Evolutionary conservation across 768 basidiomycete species (phyloP).

Genomic region (Pulveroboletus ravenelii): DNA sequence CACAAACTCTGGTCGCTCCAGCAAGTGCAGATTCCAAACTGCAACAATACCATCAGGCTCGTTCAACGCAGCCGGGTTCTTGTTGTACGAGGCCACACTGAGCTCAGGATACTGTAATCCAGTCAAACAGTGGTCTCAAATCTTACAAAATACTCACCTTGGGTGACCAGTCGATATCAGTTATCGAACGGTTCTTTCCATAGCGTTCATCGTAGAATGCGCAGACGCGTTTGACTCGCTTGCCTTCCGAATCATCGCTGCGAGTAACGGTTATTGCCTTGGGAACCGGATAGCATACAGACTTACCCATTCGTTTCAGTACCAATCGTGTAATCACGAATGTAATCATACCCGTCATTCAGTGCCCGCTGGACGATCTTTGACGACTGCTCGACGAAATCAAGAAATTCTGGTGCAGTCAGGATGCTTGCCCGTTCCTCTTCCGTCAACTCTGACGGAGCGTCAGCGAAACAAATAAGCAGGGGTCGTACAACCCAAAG

Average conservation of each 20-base stretch:
- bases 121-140: not conserved
- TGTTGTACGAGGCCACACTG: constrained; percentile 94
- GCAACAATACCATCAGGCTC: constrained; percentile 97
- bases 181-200: constrained; percentile 91
- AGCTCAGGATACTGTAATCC: constrained; percentile 83
- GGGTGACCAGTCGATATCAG: constrained; percentile 96
- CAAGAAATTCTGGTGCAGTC: constrained; percentile 84
- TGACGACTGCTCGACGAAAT: constrained; percentile 91
- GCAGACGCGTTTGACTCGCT: constrained; percentile 88
- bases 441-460: constrained; percentile 67
- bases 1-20: constrained; percentile 94
- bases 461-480: not conserved
- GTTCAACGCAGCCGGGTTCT: constrained; percentile 87
- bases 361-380: constrained; percentile 94
- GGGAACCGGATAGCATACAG: not conserved
- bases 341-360: constrained; percentile 95
- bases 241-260: constrained; percentile 89
- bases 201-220: constrained; percentile 90
- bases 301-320: constrained; percentile 79
- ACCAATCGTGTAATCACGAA: constrained; percentile 91
- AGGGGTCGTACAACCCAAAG: not conserved
- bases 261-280: constrained; percentile 7
- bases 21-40: constrained; percentile 94
- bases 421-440: constrained; percentile 81
- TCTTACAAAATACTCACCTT: constrained; percentile 52